Percentiles rank a stretch among this genome's conserved stretches.
phyloP scores from a whole-genome alignment of 2,329 filamentous ascomycete genomes.

The Macrophomina pseudophaseolina region DNA sequence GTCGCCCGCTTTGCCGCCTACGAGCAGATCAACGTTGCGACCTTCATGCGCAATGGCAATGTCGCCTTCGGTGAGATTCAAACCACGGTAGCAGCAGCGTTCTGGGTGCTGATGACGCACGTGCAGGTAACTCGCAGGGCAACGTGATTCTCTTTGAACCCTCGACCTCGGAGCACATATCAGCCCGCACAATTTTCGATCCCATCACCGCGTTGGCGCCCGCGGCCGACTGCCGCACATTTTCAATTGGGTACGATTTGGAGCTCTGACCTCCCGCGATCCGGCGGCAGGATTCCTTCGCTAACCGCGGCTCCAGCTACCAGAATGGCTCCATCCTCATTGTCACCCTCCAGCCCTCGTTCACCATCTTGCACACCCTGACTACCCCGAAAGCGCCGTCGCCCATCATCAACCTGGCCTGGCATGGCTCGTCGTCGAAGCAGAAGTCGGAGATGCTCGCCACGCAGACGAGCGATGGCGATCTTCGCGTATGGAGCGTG shows the following conservation, averaged over 20 bases:
- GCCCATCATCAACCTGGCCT: constrained; percentile 82
- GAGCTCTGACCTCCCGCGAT: constrained; percentile 11
- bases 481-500: constrained; percentile 95
- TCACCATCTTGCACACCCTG: constrained; percentile 92
- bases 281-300: constrained; percentile 8
- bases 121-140: constrained; percentile 83
- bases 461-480: constrained; percentile 87
- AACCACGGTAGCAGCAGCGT: background rate
- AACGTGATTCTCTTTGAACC: constrained; percentile 95
- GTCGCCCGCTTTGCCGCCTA: constrained; percentile 92
- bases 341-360: constrained; percentile 85
- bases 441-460: constrained; percentile 99
- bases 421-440: constrained; percentile 95
- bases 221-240: constrained; percentile 86
- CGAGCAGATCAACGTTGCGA: constrained; percentile 79
- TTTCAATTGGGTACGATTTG: constrained; percentile 82
- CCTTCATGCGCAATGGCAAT: constrained; percentile 97
- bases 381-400: constrained; percentile 84
- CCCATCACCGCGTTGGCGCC: constrained; percentile 93
- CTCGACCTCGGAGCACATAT: constrained; percentile 88
- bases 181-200: constrained; percentile 89
- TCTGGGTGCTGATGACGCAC: constrained; percentile 1
- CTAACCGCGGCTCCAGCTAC: constrained; percentile 64
- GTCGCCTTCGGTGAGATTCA: constrained; percentile 82
- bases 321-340: constrained; percentile 94